A percentile compares a stretch with the other conserved stretches of the same genome.
phyloP scores from a whole-genome alignment of 2,329 filamentous ascomycete genomes.

The Botrytis paeoniae region DNA sequence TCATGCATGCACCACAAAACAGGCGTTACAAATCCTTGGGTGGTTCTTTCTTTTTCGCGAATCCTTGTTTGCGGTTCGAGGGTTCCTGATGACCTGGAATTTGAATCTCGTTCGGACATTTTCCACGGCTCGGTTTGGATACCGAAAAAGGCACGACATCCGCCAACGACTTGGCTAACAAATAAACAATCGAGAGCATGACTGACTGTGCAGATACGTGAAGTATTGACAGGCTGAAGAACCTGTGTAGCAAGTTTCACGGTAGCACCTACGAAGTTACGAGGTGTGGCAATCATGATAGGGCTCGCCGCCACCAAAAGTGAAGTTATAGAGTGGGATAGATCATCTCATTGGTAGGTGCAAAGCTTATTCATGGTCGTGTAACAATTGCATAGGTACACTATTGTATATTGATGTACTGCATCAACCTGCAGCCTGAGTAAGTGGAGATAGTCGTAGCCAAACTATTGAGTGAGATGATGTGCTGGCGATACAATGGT shows the following conservation, averaged over 20 bases:
- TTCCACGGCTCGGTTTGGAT: slow-evolving; percentile 14
- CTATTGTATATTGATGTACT: slow-evolving; percentile 15
- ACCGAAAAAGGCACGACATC: slow-evolving; percentile 6
- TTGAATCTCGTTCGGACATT: slow-evolving; percentile 12
- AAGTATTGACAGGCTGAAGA: background rate
- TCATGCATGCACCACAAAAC: background rate
- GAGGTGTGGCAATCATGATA: background rate
- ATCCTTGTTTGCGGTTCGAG: slow-evolving; percentile 9
- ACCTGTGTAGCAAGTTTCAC: background rate
- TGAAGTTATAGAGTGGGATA: background rate
- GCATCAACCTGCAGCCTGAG: slow-evolving; percentile 1
- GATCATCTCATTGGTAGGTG: background rate
- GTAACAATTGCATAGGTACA: background rate
- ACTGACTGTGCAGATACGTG: slow-evolving; percentile 14
- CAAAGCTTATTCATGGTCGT: slow-evolving; percentile 4
- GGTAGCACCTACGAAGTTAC: background rate
- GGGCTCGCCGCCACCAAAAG: background rate
- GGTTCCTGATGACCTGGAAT: slow-evolving; percentile 13
- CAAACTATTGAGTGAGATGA: background rate
- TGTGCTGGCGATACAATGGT: slow-evolving; percentile 11
- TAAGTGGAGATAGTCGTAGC: background rate
- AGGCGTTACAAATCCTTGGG: background rate
- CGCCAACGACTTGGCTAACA: slow-evolving; percentile 8
- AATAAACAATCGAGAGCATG: background rate
- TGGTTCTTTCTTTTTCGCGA: slow-evolving; percentile 2